Evolutionary conservation across 1,284 basidiomycete species (phyloP), one percentile per base, ranked within the genome.

Genomic region (Ceratobasidium theobromae): DNA sequence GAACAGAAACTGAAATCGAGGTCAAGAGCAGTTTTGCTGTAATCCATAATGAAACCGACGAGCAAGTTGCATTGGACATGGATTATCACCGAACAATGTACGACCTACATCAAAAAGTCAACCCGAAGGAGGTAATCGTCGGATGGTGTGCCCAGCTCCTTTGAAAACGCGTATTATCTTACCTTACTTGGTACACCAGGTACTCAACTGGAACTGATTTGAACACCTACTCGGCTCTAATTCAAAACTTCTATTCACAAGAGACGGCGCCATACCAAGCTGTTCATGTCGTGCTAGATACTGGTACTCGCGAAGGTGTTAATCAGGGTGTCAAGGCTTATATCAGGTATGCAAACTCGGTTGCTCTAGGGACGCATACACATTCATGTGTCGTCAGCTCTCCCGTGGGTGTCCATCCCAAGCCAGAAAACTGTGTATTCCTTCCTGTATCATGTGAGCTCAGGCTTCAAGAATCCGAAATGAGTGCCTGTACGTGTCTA

Each of bases 181-280:
- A 3, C 33, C 51, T 57, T 32, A 58, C 25, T 28, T 27, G 18
- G 23, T 25, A 18, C 33, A 45, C 28, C 52, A 93, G 91, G 91
- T 95, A 95, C 78, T 93, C 93, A 18, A 95, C 93, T 21, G 89
- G 89, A 70, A 89, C 90, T 2, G 87, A 90, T 70, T 84, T 99
- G 68, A 96, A 97, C 80, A 93, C 92, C 14, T 96, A 96, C 81
- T 96, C 95, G 48, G 95, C 97, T 21, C 84, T 99, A 70, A 97
- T 99, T 74, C 97, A 99, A 83, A 95, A 98, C 79, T 98, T 98
- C 79, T 99, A 97, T 78, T 87, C 92, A 41, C 86, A 91, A 82
- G 94, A 99, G 78, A 95, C 93, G 1, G 81, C 86, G 0, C 91
- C 93, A 3, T 86, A 91, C 76, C 91, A 90, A 67, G 95, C 97